Base-by-base conservation (phyloP, 106 monocot genomes). In the Phalaenopsis equestris region DNA sequence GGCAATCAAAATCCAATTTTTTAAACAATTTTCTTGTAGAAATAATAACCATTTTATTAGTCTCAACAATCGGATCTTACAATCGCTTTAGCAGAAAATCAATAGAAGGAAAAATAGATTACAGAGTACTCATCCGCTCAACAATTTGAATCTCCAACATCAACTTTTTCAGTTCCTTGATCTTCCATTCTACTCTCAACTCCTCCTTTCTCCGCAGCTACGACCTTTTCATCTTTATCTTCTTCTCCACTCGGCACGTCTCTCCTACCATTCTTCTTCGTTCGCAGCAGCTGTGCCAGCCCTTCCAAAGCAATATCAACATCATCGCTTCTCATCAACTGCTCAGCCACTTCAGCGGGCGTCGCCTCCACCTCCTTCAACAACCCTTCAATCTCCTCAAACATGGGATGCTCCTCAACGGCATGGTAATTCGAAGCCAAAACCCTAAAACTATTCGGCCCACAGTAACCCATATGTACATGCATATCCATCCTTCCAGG, bases 401-500 rank as follows among this genome's bases (percentile, higher is more conserved):
- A 78, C 57, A 78, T 36, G 6, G 78, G 78, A n/a, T 78, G 78
- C 38, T 78, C 78, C 6, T 78, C 57, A 58, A 78, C 12, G 23
- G 41, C 30, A 19, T 78, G 78, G 78, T 78, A 78, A 41, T 78
- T 78, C 9, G 55, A 58, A 8, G 39, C 78, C 16, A 78, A 30
- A 36, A 58, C 23, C 57, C 41, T 57, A 57, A 58, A 78, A 37
- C 56, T 58, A 37, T 6, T 41, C 3, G 38, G 41, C 2, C 55
- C 78, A n/a, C 82, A 82, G 14, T 77, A 76, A 18, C 77, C 78
- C 78, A 82, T 61, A 23, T 67, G 58, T 10, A 82, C 42, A 47
- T 82, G 82, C 82, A 83, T 56, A 38, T 83, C 83, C 83, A 78
- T 83, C 72, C 78, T 72, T 37, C 83, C 73, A 6, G 78, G 67